A percentile compares a stretch with the other conserved stretches of the same genome.
phyloP scores from a whole-genome alignment of 257 asterid species.

The Solanum chilense region DNA sequence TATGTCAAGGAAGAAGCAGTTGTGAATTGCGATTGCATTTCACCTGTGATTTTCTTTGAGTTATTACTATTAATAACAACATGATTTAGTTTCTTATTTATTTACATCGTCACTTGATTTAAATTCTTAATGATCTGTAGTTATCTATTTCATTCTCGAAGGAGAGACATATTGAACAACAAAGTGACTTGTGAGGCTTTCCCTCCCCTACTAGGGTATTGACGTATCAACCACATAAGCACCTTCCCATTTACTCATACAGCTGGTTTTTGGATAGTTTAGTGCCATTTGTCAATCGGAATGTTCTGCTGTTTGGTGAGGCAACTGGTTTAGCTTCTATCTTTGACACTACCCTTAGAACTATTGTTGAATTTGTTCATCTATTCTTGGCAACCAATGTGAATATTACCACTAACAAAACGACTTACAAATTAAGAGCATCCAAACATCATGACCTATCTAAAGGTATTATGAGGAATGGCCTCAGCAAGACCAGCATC shows the following conservation, averaged over 20 bases:
- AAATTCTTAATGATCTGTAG: not conserved
- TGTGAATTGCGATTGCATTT: not conserved
- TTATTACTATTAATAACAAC: not conserved
- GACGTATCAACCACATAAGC: not conserved
- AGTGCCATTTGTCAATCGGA: not conserved
- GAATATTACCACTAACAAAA: no score
- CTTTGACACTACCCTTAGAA: not conserved
- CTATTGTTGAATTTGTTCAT: not conserved
- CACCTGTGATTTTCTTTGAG: not conserved
- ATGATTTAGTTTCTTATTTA: not conserved
- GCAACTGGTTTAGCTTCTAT: not conserved
- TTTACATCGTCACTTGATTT: not conserved
- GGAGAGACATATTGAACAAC: conserved; percentile 2
- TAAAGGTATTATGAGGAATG: not conserved
- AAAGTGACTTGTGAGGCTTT: not conserved
- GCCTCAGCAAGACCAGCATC: not conserved
- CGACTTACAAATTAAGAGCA: not conserved
- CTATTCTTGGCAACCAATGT: not conserved
- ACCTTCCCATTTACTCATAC: not conserved
- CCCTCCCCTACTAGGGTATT: conserved; percentile 6
- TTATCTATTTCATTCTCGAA: not conserved
- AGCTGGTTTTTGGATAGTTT: not conserved
- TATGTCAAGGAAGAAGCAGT: not conserved
- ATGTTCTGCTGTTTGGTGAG: not conserved
- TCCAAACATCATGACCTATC: not conserved